Evolutionary conservation across 139 green algal species (phyloP).

Genomic region (Chlamydomonas incerta): DNA sequence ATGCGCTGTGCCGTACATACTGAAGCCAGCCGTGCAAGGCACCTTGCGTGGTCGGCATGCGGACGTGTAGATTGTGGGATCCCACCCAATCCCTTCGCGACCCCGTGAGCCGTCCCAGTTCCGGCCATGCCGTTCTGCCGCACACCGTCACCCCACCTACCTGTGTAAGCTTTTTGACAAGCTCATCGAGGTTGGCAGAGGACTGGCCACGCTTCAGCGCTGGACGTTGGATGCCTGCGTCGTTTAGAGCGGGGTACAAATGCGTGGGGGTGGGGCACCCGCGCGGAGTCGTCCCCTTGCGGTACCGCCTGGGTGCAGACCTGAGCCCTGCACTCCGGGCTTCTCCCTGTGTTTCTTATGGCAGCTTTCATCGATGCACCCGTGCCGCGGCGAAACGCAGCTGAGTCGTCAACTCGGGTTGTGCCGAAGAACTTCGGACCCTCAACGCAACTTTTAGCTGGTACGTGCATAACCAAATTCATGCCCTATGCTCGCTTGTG

Average conservation of each 20-base stretch:
- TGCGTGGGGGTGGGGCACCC: background rate
- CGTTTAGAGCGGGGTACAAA: background rate
- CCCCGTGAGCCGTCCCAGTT: too few relatives aligned
- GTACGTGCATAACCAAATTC: background rate
- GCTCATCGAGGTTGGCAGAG: background rate
- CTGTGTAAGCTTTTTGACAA: slow-evolving; percentile 23
- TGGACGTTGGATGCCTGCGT: slow-evolving; percentile 12
- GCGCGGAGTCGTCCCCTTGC: too few relatives aligned
- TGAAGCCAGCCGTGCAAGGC: too few relatives aligned
- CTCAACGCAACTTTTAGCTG: background rate
- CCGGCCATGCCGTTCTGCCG: too few relatives aligned
- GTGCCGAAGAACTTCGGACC: background rate
- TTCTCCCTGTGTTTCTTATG: too few relatives aligned
- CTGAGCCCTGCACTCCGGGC: too few relatives aligned
- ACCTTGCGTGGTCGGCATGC: background rate
- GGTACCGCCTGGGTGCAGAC: too few relatives aligned
- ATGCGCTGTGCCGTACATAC: background rate
- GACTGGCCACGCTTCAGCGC: slow-evolving; percentile 15
- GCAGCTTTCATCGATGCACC: too few relatives aligned
- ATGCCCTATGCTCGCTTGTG: background rate
- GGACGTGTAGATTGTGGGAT: background rate
- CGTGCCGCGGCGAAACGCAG: too few relatives aligned
- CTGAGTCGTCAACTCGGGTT: too few relatives aligned
- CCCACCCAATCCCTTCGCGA: too few relatives aligned
- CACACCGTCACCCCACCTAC: background rate